Base-by-base conservation (phyloP, 805 yeast genomes). In the Lipomyces yamadae region DNA sequence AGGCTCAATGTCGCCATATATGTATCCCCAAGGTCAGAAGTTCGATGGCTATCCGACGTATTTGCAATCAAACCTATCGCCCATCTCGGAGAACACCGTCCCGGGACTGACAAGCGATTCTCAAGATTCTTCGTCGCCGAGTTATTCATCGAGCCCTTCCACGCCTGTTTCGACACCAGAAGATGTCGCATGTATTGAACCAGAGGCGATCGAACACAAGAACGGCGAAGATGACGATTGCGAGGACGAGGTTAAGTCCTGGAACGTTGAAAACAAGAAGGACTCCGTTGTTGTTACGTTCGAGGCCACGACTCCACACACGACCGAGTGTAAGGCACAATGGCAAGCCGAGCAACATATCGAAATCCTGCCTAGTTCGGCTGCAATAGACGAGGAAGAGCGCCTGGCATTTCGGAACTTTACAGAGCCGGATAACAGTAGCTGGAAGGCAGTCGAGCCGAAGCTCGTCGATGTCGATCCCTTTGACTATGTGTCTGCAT, bases 401-500 rank as follows among this genome's bases (percentile, higher is more conserved):
- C 34, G 34, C 6, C 4, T 32, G 13, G 55, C 55, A 10, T 52
- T 52, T 52, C 29, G 34, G 15, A 32, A n/a, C 15, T 52, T 32
- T 52, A 32, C 34, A 29, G 34, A 29, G 55, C 55, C 55, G 15
- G 34, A n/a, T 52, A 52, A 52, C 18, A n/a, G 15, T 24, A 32
- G 4, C 34, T 52, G 55, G 55, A 29, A 4, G 55, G 55, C 32
- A 34, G 29, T 52, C 33, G 55, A 29, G 34, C 34, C 32, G 34
- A 52, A 52, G 30, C 34, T 34, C 15, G n/a, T 24, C 13, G 55
- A 52, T 32, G 34, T 29, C n/a, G 62, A 53, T 29, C 33, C 53
- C 29, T 58, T 63, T 37, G 60, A 58, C 62, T 58, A 58, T 37
- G 60, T 56, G 33, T 54, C 60, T 45, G 66, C 62, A 10, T 53